Base-by-base conservation (phyloP, 345 rosid species). In the Salix udensis region DNA sequence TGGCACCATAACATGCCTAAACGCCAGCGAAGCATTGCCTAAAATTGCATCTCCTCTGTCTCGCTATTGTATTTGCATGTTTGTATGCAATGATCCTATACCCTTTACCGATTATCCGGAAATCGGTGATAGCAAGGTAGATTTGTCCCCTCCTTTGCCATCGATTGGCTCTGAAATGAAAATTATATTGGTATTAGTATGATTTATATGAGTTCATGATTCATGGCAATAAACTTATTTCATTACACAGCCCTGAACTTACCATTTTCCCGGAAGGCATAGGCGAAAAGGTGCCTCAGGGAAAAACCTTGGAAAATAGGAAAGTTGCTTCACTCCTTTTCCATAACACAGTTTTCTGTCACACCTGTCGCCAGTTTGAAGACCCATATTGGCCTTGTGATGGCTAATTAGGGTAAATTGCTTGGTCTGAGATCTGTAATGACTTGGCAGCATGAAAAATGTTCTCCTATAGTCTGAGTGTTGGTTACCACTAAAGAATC, bases 291-390 rank as follows among this genome's bases (percentile, higher is more conserved):
- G 60, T 52, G 23, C 60, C 3, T 52, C 23, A 19, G 6, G 60
- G 60, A 52, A 52, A 52, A 52, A 15, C 48, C 30, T 40, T 21
- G 93, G 88, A 52, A 85, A 80, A 76, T 89, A 91, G 42, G 88
- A 89, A 36, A 86, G 78, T 70, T 88, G 93, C 81, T 81, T 86
- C 77, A 88, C 91, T 79, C 88, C 90, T 84, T 89, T 89, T 18
- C 96, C 96, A n/a, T 88, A 82, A 92, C 90, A 89, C 64, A 91
- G 77, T 66, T 88, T 89, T 79, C 96, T 84, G 72, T 91, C 96
- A 65, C 93, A 89, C 96, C 96, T 91, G 90, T 72, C 60, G 78
- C 67, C 85, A 81, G 31, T 30, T 30, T 0, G 36, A 53, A 26
- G 23, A 46, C n/a, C 50, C 42, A 12, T 37, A 19, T 11, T 62